Conservation (phyloP, 768 basidiomycete species). For the Suillus placidus region DNA sequence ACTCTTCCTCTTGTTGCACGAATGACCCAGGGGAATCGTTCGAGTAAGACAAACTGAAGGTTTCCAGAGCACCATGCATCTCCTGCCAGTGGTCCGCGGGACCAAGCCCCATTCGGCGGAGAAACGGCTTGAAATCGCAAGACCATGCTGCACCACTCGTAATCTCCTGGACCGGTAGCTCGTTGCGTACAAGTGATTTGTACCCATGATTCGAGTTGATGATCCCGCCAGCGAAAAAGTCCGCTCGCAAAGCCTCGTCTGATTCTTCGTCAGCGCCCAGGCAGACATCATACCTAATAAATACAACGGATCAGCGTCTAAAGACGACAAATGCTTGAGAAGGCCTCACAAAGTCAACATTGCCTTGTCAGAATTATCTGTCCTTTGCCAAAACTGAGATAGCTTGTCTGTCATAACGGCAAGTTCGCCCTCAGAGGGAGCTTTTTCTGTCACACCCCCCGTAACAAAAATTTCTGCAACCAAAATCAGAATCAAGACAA, state of each 20-base stretch:
- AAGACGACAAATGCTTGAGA: conserved; percentile 4
- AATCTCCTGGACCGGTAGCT: conserved; percentile 44
- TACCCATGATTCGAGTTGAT: conserved; percentile 56
- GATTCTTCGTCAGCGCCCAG: conserved; percentile 58
- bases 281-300: conserved; percentile 61
- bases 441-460: conserved; percentile 32
- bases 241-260: conserved; percentile 43
- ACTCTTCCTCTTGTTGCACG: conserved; percentile 51
- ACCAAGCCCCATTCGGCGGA: conserved; percentile 46
- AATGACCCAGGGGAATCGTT: conserved; percentile 42
- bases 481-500: conserved; percentile 18
- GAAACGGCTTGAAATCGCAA: conserved; percentile 47
- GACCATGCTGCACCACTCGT: conserved; percentile 54
- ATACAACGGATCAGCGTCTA: conserved; percentile 4
- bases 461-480: conserved; percentile 43
- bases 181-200: conserved; percentile 52
- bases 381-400: conserved; percentile 57
- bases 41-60: conserved; percentile 46
- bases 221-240: conserved; percentile 59
- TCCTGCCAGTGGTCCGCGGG: conserved; percentile 37
- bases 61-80: conserved; percentile 42
- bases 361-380: conserved; percentile 50
- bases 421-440: conserved; percentile 35
- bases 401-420: conserved; percentile 56
- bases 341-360: conserved; percentile 61